phyloP scores from a whole-genome alignment of 208 protist genomes.

The Leishmania tropica region DNA sequence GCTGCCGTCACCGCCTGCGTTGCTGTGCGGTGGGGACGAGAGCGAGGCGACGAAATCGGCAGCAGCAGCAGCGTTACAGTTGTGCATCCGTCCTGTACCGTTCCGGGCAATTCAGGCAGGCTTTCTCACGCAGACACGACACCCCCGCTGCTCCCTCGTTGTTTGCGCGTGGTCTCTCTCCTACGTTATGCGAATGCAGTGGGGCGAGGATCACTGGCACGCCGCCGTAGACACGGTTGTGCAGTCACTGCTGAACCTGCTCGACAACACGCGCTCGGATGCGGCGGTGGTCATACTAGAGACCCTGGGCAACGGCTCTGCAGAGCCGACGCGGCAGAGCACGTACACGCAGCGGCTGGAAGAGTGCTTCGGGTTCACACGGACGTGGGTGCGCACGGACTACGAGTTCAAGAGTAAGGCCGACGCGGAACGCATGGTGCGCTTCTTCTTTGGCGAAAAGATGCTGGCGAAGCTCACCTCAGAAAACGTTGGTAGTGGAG shows the following conservation, averaged over 20 bases:
- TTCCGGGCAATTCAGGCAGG: conserved; percentile 52
- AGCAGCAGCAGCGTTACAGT: conserved; percentile 14
- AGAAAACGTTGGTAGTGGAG: not conserved
- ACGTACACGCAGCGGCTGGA: conserved; percentile 68
- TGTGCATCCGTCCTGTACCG: conserved; percentile 55
- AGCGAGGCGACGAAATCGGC: not conserved
- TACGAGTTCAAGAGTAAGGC: conserved; percentile 62
- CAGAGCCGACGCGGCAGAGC: conserved; percentile 66
- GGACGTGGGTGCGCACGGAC: conserved; percentile 79
- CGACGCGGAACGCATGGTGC: conserved; percentile 62
- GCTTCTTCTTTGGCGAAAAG: conserved; percentile 81
- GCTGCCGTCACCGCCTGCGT: not conserved
- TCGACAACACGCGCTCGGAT: conserved; percentile 40
- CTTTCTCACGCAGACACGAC: conserved; percentile 39
- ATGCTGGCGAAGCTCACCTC: conserved; percentile 27
- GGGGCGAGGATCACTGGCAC: conserved; percentile 73
- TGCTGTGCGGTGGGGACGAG: not conserved
- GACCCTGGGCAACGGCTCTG: conserved; percentile 69
- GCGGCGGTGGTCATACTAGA: conserved; percentile 78
- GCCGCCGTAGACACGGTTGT: conserved; percentile 55
- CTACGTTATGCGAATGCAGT: conserved; percentile 81
- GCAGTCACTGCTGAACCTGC: conserved; percentile 30
- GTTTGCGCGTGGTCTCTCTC: conserved; percentile 88
- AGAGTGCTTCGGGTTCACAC: conserved; percentile 52
- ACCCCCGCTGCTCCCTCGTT: conserved; percentile 51